Conservation (phyloP, 345 rosid genomes). For the Aquilaria sinensis region DNA sequence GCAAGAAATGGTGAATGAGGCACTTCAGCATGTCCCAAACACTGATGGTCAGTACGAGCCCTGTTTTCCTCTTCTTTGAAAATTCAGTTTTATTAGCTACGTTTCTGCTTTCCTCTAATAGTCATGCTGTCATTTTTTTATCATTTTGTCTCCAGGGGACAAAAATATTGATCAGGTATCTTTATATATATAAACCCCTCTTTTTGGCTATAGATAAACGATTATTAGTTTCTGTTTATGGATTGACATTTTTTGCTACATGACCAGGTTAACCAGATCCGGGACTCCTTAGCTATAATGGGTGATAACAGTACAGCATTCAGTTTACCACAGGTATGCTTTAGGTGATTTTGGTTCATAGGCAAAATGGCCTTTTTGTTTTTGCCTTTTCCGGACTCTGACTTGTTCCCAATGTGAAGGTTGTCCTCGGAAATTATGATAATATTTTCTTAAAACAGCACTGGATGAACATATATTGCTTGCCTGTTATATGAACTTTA, state of each 20-base stretch:
- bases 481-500: no score
- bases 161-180: constrained; percentile 84
- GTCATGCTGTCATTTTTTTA: constrained; percentile 8
- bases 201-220: constrained; percentile 7
- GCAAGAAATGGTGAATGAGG: constrained; percentile 95
- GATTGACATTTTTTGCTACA: constrained; percentile 11
- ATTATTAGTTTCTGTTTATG: constrained; percentile 14
- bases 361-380: no score
- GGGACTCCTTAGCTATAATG: constrained; percentile 91
- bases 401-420: no score
- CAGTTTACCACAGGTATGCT: constrained; percentile 91
- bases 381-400: no score
- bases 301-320: constrained; percentile 98
- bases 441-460: no score
- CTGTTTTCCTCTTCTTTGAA: constrained; percentile 2
- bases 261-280: constrained; percentile 82
- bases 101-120: no score
- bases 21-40: constrained; percentile 83
- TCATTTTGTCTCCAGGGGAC: constrained; percentile 59
- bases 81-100: constrained; percentile 5
- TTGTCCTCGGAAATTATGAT: no score
- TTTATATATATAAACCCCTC: not conserved
- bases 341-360: not conserved
- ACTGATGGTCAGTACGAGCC: constrained; percentile 48
- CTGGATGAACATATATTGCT: no score